Conservation (phyloP, 805 yeast species). For the Yamadazyma akitaensis region DNA sequence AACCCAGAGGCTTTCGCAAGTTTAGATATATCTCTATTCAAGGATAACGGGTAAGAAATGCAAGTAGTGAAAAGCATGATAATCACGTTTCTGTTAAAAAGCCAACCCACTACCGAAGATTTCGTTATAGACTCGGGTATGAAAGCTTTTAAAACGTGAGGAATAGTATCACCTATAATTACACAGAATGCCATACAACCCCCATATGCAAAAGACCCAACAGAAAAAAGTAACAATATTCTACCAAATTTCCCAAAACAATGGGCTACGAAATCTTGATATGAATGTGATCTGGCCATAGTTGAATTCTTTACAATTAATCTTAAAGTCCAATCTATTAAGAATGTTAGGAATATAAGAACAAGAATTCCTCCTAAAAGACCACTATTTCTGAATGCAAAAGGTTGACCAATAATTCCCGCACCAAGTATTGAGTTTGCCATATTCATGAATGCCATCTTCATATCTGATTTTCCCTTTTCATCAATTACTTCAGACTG, state of each 20-base stretch:
- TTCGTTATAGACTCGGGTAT: constrained; percentile 46
- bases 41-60: constrained; percentile 78
- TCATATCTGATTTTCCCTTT: constrained; percentile 44
- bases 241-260: constrained; percentile 78
- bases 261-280: constrained; percentile 78
- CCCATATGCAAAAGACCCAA: constrained; percentile 89
- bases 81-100: constrained; percentile 66
- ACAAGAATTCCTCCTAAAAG: constrained; percentile 67
- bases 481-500: constrained; percentile 9
- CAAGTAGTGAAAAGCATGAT: constrained; percentile 66
- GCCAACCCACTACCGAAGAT: constrained; percentile 29
- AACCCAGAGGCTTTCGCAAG: constrained; percentile 84
- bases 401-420: constrained; percentile 92
- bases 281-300: constrained; percentile 69
- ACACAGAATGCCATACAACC: constrained; percentile 93
- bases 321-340: constrained; percentile 85
- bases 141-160: constrained; percentile 75
- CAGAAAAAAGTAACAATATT: constrained; percentile 63
- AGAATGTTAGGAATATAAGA: constrained; percentile 55
- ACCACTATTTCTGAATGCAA: constrained; percentile 80
- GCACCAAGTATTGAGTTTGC: constrained; percentile 95
- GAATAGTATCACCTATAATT: constrained; percentile 92
- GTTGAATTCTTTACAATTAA: constrained; percentile 80
- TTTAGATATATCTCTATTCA: constrained; percentile 76
- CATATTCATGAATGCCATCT: constrained; percentile 95